Evolutionary conservation across 2,329 filamentous ascomycete genomes (phyloP), one percentile per base, ranked within the genome.

Genomic region (Fusarium udum): DNA sequence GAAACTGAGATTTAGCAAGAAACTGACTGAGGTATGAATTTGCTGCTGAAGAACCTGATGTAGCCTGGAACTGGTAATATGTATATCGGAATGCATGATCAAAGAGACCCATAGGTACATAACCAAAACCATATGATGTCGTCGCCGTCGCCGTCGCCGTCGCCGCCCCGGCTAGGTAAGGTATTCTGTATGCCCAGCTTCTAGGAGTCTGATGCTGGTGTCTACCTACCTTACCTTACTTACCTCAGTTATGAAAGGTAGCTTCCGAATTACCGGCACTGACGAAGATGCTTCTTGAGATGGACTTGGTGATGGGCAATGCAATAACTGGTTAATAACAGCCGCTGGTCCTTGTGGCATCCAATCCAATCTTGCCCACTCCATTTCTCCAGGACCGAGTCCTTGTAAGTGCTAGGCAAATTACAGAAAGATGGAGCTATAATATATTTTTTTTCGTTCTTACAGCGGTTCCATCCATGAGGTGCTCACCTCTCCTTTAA

Each of bases 381-480:
- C 59, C 63, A 74, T 74, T 69, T 64, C 67, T 53, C 51, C 40
- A 58, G 66, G 48, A 61, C 63, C 46, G 56, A 67, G 59, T 71
- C 48, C 63, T 64, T 59, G 52, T 60, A 60, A 67, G 37, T 68
- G 37, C 40, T 66, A 59, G 55, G 40, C 36, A 66, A 60, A 61
- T 46, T 61, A 58, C 39, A 67, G 45, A 64, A 66, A 32, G 55
- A 61, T n/a, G 62, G 55, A 58, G 40, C 39, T 45, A 46, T 39
- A 51, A 53, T 53, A 37, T 42, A 42, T 51, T 42, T 10, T 43
- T n/a, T n/a, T 26, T 43, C 26, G 22, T 32, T 32, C 34, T 63
- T 64, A 42, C 42, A 40, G 37, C 24, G 40, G 42, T 62, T 37
- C 18, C 26, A n/a, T 57, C 39, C 28, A 51, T 40, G 20, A 46